phyloP scores from a whole-genome alignment of 345 rosid species.

The Durio zibethinus region DNA sequence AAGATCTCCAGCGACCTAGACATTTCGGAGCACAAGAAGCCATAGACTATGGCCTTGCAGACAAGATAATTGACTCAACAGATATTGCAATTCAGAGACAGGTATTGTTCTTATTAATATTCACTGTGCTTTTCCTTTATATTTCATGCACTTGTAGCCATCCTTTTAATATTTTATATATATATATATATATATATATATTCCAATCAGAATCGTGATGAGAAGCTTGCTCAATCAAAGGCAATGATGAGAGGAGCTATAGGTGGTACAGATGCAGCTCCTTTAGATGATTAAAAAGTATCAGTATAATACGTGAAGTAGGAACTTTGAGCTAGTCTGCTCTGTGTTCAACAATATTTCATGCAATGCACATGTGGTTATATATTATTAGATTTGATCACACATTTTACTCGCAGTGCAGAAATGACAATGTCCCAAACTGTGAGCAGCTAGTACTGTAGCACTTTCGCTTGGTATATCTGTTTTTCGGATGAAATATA shows the following conservation, averaged over 20 bases:
- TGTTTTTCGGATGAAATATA: background rate
- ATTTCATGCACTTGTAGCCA: background rate
- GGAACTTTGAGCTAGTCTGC: background rate
- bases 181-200: no score
- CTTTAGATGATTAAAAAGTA: conserved; percentile 42
- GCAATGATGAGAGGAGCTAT: conserved; percentile 55
- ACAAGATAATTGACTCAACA: conserved; percentile 59
- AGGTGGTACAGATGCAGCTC: conserved; percentile 52
- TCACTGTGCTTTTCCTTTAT: background rate
- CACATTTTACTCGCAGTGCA: background rate
- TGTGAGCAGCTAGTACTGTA: background rate
- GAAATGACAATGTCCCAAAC: background rate
- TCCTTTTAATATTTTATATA: conserved; percentile 17
- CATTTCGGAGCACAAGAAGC: conserved; percentile 65
- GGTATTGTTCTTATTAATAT: conserved; percentile 32
- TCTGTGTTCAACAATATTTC: background rate
- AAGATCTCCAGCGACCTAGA: conserved; percentile 67
- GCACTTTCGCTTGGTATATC: background rate
- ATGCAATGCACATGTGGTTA: background rate
- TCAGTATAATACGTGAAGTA: background rate
- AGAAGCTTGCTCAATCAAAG: conserved; percentile 52
- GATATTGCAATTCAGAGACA: conserved; percentile 54
- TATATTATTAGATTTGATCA: background rate
- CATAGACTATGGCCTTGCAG: conserved; percentile 78
- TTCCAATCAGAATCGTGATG: conserved; percentile 62